A percentile compares a stretch with the other conserved stretches of the same genome.
These are phyloP conservation scores for Penicillium steckii DNA, from an alignment of 495 filamentous ascomycete genomes.

Conservation along the genomic window DNA sequence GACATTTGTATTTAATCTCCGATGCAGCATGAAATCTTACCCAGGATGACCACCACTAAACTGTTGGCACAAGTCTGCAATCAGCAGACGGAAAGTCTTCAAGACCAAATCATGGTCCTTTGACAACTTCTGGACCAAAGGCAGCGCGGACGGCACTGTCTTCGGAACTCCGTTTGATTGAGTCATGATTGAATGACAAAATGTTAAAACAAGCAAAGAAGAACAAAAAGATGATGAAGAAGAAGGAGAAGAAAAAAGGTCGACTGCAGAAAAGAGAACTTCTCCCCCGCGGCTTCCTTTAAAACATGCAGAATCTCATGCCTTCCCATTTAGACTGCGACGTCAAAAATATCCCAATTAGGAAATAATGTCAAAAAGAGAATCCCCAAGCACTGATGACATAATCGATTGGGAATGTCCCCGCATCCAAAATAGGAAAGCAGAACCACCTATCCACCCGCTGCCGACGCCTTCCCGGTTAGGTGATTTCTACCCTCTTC, in stretches of 20 bases:
- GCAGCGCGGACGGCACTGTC: constrained; percentile 17
- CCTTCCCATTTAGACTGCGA: neutral
- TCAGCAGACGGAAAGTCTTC: constrained; percentile 51
- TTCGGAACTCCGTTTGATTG: constrained; percentile 16
- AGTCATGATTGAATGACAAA: constrained; percentile 14
- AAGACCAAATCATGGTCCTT: constrained; percentile 47
- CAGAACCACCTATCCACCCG: neutral
- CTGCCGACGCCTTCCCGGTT: neutral
- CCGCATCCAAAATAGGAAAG: neutral
- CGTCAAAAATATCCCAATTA: neutral
- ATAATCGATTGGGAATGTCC: neutral
- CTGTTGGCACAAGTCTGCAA: constrained; percentile 60
- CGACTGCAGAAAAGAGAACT: neutral
- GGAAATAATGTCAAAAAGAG: neutral
- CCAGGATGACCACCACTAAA: constrained; percentile 59
- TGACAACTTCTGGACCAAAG: constrained; percentile 24
- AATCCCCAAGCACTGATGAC: neutral
- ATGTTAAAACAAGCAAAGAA: neutral
- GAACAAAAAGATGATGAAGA: no score
- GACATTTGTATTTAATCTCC: neutral
- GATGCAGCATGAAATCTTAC: constrained; percentile 30
- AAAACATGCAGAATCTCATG: neutral
- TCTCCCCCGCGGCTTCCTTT: neutral
- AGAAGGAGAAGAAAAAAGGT: neutral
- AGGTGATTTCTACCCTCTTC: neutral